Conservation (phyloP, 2,329 filamentous ascomycete species). For the Xenosphaeropsis pyriputrescens region DNA sequence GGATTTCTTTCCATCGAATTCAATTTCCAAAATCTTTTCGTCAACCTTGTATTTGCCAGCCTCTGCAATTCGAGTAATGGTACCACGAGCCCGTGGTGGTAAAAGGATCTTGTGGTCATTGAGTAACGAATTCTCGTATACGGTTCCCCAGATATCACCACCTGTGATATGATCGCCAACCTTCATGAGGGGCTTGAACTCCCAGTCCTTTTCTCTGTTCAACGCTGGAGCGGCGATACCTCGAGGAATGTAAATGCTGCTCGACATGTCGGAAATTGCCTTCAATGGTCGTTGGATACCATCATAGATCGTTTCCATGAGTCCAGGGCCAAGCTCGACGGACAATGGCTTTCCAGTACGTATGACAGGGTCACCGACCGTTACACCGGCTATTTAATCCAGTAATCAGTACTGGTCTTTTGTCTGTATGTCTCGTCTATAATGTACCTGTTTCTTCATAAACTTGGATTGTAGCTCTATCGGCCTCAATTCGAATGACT, state of each 20-base stretch:
- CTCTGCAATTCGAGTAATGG: constrained; percentile 77
- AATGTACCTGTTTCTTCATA: constrained; percentile 91
- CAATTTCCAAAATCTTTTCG: constrained; percentile 86
- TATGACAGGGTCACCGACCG: constrained; percentile 81
- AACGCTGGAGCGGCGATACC: constrained; percentile 80
- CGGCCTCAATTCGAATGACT: constrained; percentile 92
- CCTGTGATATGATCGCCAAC: constrained; percentile 95
- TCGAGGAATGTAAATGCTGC: constrained; percentile 95
- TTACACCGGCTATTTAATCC: constrained; percentile 62
- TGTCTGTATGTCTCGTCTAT: too few species aligned
- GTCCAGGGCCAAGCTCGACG: constrained; percentile 88
- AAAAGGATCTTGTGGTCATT: constrained; percentile 87
- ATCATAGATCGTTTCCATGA: constrained; percentile 99
- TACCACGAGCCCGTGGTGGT: constrained; percentile 78
- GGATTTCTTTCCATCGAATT: constrained; percentile 92
- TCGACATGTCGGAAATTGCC: constrained; percentile 60
- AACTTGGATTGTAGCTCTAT: constrained; percentile 95
- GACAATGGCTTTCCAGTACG: constrained; percentile 92
- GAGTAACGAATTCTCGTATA: constrained; percentile 93
- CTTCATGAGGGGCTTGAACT: constrained; percentile 83
- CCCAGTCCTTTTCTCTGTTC: constrained; percentile 88
- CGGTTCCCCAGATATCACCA: constrained; percentile 88
- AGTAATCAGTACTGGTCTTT: constrained; percentile 8
- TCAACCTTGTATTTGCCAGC: constrained; percentile 91
- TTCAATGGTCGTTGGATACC: constrained; percentile 93